These are phyloP conservation scores for Rachicladosporium sp. DNA, from an alignment of 2,329 filamentous ascomycete genomes.

Conservation along the genomic window DNA sequence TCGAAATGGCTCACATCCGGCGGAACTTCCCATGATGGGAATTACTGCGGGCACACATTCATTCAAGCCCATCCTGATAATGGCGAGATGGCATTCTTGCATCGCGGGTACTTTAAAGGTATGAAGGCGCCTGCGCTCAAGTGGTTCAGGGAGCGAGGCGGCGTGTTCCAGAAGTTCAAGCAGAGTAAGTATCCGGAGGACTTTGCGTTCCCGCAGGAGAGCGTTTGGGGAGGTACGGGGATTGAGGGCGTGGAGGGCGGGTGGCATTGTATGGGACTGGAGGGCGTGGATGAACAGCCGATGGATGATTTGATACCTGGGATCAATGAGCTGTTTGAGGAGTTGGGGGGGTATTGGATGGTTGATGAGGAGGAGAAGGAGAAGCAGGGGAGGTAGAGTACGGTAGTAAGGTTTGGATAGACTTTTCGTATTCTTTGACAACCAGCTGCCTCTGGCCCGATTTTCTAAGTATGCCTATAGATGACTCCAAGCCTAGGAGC, in stretches of 20 bases:
- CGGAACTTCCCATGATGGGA: constrained; percentile 14
- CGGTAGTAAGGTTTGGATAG: too few relatives aligned
- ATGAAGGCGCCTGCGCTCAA: constrained; percentile 16
- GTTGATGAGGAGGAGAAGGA: too few relatives aligned
- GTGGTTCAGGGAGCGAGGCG: constrained; percentile 15
- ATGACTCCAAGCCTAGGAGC: too few relatives aligned
- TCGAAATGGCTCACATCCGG: constrained; percentile 21
- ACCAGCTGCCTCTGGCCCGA: too few relatives aligned
- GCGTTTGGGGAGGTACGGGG: constrained; percentile 8
- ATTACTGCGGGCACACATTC: constrained; percentile 25
- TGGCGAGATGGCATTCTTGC: constrained; percentile 19
- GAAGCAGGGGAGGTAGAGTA: too few relatives aligned
- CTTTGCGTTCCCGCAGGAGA: constrained; percentile 6
- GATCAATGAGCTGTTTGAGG: constrained; percentile 12
- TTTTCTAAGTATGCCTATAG: too few relatives aligned
- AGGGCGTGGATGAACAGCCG: constrained; percentile 11
- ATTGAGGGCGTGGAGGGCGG: constrained; percentile 6
- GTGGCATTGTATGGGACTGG: constrained; percentile 14
- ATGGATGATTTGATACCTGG: constrained; percentile 15
- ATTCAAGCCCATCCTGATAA: constrained; percentile 24
- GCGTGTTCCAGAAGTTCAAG: constrained; percentile 22
- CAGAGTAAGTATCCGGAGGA: constrained; percentile 10
- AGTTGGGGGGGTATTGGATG: constrained; percentile 18
- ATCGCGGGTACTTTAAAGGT: constrained; percentile 23
- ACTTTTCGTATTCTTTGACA: too few relatives aligned